A percentile compares a stretch with the other conserved stretches of the same genome.
phyloP scores from a whole-genome alignment of 345 rosid species.

The Populus euphratica region DNA sequence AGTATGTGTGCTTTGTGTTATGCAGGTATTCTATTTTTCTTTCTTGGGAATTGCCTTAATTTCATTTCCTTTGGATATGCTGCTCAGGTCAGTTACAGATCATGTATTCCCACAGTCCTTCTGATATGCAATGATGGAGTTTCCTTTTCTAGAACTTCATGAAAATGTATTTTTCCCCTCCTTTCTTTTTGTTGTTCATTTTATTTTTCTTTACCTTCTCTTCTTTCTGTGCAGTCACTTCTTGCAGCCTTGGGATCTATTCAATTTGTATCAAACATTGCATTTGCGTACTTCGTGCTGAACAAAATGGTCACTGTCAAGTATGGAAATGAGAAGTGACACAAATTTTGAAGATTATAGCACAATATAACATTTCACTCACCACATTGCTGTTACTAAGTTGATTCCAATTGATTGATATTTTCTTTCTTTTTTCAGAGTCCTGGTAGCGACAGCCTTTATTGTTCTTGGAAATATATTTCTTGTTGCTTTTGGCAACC shows the following conservation, averaged over 20 bases:
- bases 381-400: slow-evolving; percentile 1
- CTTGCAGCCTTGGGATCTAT: slow-evolving; percentile 97
- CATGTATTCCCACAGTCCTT: not conserved
- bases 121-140: not conserved
- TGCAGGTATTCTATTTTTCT: slow-evolving; percentile 82
- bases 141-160: not conserved
- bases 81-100: slow-evolving; percentile 73
- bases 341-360: slow-evolving; percentile 8
- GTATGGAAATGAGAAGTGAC: slow-evolving; percentile 51
- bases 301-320: slow-evolving; percentile 88
- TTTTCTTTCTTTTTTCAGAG: slow-evolving; percentile 44
- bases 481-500: slow-evolving; percentile 97
- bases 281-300: slow-evolving; percentile 86
- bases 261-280: slow-evolving; percentile 95
- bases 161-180: slow-evolving; percentile 1
- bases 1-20: slow-evolving; percentile 16
- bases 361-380: not conserved
- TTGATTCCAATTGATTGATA: slow-evolving; percentile 4
- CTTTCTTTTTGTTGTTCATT: not conserved
- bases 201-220: not conserved
- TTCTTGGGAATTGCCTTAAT: slow-evolving; percentile 93
- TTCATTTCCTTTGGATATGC: slow-evolving; percentile 99
- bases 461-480: slow-evolving; percentile 92
- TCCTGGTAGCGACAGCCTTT: slow-evolving; percentile 85
- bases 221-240: slow-evolving; percentile 69